Evolutionary conservation across 495 filamentous ascomycete species (phyloP), one percentile per base, ranked within the genome.

Genomic region (Parathielavia appendiculata): DNA sequence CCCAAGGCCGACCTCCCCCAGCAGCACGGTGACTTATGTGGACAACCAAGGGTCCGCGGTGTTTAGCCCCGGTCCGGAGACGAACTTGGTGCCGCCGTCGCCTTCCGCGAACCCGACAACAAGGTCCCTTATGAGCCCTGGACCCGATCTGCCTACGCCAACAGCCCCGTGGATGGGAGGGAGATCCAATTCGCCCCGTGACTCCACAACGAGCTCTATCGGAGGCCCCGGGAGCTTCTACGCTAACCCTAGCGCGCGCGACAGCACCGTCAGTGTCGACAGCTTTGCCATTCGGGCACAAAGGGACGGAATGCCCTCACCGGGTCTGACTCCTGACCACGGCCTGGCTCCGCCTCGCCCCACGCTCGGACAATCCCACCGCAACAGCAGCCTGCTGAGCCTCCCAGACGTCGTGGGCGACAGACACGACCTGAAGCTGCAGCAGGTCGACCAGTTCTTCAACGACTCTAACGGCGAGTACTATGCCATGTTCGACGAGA

Each of bases 381-480:
- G 62, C 54, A 74, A 70, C 65, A 70, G 63, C 67, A 70, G 66
- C 55, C 65, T 65, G 8, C 83, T 64, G 67, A 81, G 55, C 69
- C 76, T 80, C 44, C 75, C 79, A 34, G 80, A 79, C 1, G 78
- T 87, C 8, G 76, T 84, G 16, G 82, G 82, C 14, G 83, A 83
- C 50, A 77, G 81, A 59, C 82, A 81, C 26, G 82, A 88, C 58
- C 81, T 81, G 63, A 74, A 79, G 63, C 76, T 86, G 23, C 84
- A 87, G 59, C 80, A 85, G 58, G 81, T 86, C 17, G 80, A 85
- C 58, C 83, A 83, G 26, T 83, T 81, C 72, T 88, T 88, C 71
- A 86, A 80, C n/a, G 85, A 88, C 65, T 75, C 78, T 6, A 80
- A 75, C 23, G 82, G 82, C 14, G 63, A 78, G 26, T 87, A 82